Percentiles rank a stretch among this genome's conserved stretches.
Evolutionary conservation across 306 rosid species (phyloP).

Genomic region (Arachis stenosperma): DNA sequence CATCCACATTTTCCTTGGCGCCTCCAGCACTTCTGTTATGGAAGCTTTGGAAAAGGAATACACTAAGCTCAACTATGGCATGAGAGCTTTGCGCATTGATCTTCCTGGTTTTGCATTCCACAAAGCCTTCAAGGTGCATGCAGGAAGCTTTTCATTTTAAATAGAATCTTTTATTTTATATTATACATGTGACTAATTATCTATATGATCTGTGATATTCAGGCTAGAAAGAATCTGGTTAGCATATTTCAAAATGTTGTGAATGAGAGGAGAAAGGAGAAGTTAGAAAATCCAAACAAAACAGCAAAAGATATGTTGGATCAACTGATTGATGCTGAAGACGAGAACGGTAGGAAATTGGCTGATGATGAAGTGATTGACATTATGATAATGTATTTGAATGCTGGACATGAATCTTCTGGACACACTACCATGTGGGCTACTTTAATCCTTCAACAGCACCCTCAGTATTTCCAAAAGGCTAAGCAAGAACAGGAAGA

Average conservation of each 20-base stretch:
- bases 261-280: constrained; percentile 48
- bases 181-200: no score
- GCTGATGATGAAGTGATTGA: constrained; percentile 78
- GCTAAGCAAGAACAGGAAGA: constrained; percentile 89
- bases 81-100: constrained; percentile 77
- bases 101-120: constrained; percentile 80
- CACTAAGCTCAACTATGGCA: constrained; percentile 62
- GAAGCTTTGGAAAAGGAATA: constrained; percentile 70
- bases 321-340: constrained; percentile 63
- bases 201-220: background rate
- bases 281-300: background rate
- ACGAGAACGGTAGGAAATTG: constrained; percentile 69
- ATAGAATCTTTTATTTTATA: no score
- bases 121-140: constrained; percentile 59
- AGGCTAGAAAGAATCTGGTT: constrained; percentile 67
- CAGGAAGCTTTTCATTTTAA: no score
- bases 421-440: constrained; percentile 91
- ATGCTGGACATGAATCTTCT: constrained; percentile 95
- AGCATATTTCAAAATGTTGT: constrained; percentile 58
- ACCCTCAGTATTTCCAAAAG: constrained; percentile 57
- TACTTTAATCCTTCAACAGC: constrained; percentile 46
- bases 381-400: constrained; percentile 76
- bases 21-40: constrained; percentile 59
- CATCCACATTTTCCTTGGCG: constrained; percentile 66
- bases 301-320: constrained; percentile 83